Evolutionary conservation across 2,329 filamentous ascomycete species (phyloP).

Genomic region (Ascochyta koolunga): DNA sequence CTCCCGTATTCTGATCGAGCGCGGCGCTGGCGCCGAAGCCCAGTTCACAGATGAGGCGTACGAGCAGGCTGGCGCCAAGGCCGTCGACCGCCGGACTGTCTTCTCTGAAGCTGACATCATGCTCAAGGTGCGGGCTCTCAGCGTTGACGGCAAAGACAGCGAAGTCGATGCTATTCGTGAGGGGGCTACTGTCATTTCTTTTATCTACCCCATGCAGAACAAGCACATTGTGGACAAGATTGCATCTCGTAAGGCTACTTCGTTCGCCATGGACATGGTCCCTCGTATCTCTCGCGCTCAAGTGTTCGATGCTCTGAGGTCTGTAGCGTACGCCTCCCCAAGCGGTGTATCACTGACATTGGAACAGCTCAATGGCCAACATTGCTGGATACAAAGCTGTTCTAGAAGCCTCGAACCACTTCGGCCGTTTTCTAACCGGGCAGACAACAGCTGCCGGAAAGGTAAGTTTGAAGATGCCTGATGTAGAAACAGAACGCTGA

Average conservation of each 20-base stretch:
- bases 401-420: slow-evolving; percentile 85
- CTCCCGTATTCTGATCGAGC: slow-evolving; percentile 75
- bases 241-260: slow-evolving; percentile 71
- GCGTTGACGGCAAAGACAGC: slow-evolving; percentile 60
- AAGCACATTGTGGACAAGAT: slow-evolving; percentile 75
- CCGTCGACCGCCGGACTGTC: slow-evolving; percentile 72
- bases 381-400: slow-evolving; percentile 94
- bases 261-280: slow-evolving; percentile 92
- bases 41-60: slow-evolving; percentile 81
- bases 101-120: slow-evolving; percentile 80
- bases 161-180: slow-evolving; percentile 73
- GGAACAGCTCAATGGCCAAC: slow-evolving; percentile 84
- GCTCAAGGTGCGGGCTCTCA: slow-evolving; percentile 81
- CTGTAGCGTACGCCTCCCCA: background rate
- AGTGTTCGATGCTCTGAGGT: slow-evolving; percentile 78
- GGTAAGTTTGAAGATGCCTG: slow-evolving; percentile 4
- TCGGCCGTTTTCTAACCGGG: slow-evolving; percentile 85
- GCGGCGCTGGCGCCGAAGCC: slow-evolving; percentile 77
- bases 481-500: background rate
- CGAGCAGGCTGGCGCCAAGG: slow-evolving; percentile 75
- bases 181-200: slow-evolving; percentile 78
- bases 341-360: slow-evolving; percentile 12
- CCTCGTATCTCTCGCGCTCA: slow-evolving; percentile 88
- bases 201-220: slow-evolving; percentile 84
- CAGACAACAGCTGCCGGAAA: slow-evolving; percentile 86